phyloP scores from a whole-genome alignment of 2,329 filamentous ascomycete genomes.

The Dactylonectria estremocensis region DNA sequence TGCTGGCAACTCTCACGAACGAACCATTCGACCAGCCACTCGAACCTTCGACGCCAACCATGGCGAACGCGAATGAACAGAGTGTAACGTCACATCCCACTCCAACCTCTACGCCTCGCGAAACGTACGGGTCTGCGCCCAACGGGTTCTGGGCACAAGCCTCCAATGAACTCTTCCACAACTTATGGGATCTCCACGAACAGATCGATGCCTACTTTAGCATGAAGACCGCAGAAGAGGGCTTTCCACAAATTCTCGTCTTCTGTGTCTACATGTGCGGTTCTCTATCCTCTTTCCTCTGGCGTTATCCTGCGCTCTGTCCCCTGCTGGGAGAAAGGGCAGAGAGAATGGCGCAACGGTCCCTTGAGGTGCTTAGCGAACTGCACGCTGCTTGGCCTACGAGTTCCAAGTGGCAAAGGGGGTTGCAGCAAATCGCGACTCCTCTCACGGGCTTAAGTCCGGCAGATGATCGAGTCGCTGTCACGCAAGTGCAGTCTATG shows the following conservation, averaged over 20 bases:
- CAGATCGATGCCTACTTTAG: constrained; percentile 54
- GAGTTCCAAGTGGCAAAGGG: constrained; percentile 40
- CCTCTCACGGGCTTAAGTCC: constrained; percentile 30
- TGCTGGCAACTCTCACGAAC: constrained; percentile 37
- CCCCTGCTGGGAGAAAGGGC: constrained; percentile 43
- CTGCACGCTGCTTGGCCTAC: constrained; percentile 48
- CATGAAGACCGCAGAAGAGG: constrained; percentile 48
- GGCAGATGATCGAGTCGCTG: not conserved
- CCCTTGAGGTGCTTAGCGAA: constrained; percentile 43
- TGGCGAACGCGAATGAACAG: constrained; percentile 37
- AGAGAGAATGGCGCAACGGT: constrained; percentile 46
- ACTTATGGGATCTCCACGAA: constrained; percentile 54
- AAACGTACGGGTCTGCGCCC: constrained; percentile 35
- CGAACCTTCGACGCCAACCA: constrained; percentile 31
- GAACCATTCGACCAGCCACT: constrained; percentile 17
- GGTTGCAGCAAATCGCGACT: constrained; percentile 40
- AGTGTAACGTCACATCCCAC: constrained; percentile 8
- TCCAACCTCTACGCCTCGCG: constrained; percentile 15
- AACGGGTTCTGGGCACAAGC: constrained; percentile 48
- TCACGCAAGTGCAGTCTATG: not conserved
- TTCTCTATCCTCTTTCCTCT: constrained; percentile 53
- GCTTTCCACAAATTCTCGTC: constrained; percentile 55
- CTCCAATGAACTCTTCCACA: constrained; percentile 53
- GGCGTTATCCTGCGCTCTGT: constrained; percentile 50
- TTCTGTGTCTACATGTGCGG: constrained; percentile 60